Evolutionary conservation across 805 yeast genomes (phyloP).

Genomic region (Wickerhamomyces ciferrii): DNA sequence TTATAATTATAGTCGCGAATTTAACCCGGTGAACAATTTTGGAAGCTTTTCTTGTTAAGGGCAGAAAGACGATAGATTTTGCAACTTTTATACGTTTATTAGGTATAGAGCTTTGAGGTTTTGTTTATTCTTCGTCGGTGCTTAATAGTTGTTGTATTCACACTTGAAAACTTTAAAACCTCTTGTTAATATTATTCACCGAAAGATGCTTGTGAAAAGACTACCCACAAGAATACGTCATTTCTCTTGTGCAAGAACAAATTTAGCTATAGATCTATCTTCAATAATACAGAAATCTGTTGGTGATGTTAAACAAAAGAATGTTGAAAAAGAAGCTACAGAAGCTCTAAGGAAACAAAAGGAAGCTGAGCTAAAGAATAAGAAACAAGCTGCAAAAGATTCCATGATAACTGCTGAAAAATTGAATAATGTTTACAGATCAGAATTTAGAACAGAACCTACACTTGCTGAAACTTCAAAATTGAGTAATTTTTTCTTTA

Average conservation of each 20-base stretch:
- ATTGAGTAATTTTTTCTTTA: slow-evolving; percentile 39
- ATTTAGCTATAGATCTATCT: not conserved
- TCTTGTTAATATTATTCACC: no score
- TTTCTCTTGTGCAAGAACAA: not conserved
- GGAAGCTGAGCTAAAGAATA: not conserved
- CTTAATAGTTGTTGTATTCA: no score
- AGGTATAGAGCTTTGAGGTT: no score
- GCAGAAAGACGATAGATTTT: no score
- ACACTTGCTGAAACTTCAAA: slow-evolving; percentile 16
- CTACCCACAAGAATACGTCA: not conserved
- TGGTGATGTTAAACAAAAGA: not conserved
- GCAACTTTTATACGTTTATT: no score
- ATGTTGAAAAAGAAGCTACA: not conserved
- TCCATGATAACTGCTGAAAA: not conserved
- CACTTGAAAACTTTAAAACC: no score
- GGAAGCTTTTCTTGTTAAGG: not conserved
- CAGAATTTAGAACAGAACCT: slow-evolving; percentile 12
- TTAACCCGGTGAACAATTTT: not conserved
- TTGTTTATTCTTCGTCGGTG: no score
- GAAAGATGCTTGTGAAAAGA: not conserved
- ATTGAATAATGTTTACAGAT: slow-evolving; percentile 13
- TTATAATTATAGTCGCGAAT: no score
- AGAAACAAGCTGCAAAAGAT: not conserved
- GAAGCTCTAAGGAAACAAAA: not conserved
- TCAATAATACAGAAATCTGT: not conserved